Evolutionary conservation across 176 grass and related monocot species (phyloP).

Genomic region (Aegilops bicornis): DNA sequence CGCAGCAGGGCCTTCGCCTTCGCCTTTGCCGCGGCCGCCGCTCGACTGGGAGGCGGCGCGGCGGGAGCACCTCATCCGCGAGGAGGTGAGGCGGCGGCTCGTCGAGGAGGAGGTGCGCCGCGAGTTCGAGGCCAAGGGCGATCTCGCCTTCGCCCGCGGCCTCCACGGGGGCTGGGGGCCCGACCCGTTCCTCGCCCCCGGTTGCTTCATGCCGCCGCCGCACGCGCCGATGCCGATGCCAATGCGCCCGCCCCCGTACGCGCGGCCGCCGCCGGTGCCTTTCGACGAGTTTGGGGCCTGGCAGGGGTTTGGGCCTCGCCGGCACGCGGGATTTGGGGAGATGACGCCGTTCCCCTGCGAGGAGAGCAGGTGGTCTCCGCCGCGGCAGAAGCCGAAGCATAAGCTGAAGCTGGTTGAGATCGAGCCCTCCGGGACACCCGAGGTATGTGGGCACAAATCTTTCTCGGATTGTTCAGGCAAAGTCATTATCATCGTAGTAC

Average conservation of each 20-base stretch:
- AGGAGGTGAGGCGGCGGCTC: slow-evolving; percentile 30
- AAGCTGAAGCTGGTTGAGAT: slow-evolving; percentile 27
- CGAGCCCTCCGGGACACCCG: neutral
- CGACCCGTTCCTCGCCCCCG: neutral
- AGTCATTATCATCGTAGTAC: neutral
- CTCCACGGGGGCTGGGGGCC: neutral
- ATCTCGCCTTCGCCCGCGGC: slow-evolving; percentile 12
- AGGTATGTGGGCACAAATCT: neutral
- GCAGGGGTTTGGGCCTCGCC: neutral
- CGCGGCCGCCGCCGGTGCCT: neutral
- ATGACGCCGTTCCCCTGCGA: neutral
- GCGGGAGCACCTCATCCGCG: slow-evolving; percentile 21
- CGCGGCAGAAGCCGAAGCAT: neutral
- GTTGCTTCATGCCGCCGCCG: neutral
- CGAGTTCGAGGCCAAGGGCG: neutral
- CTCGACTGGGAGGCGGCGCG: slow-evolving; percentile 1
- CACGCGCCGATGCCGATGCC: neutral
- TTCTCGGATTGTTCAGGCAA: neutral
- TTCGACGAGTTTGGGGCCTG: neutral
- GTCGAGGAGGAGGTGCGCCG: slow-evolving; percentile 13
- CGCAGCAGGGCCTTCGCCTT: neutral
- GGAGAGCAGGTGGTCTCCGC: neutral
- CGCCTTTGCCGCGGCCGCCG: neutral
- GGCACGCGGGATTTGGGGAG: neutral
- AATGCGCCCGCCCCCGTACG: neutral